These are phyloP conservation scores for Hyaloscypha variabilis DNA, from an alignment of 495 filamentous ascomycete genomes.

Conservation along the genomic window DNA sequence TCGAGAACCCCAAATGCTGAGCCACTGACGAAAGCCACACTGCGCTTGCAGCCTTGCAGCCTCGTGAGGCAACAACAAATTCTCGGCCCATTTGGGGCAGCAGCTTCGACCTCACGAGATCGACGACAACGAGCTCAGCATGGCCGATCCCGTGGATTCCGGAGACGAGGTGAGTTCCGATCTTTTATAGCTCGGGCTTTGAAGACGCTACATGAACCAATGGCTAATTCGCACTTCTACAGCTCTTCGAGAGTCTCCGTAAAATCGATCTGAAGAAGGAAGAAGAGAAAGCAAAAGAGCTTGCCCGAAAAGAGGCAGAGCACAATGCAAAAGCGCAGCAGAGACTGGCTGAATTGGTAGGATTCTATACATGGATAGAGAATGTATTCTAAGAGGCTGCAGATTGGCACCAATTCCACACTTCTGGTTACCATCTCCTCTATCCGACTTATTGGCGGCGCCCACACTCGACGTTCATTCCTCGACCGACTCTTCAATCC, in stretches of 20 bases:
- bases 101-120: neutral
- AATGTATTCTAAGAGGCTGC: constrained; percentile 1
- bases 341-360: constrained; percentile 59
- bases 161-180: constrained; percentile 51
- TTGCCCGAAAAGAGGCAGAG: constrained; percentile 62
- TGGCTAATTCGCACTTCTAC: constrained; percentile 4
- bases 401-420: constrained; percentile 81
- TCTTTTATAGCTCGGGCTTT: neutral
- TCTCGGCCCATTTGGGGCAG: neutral
- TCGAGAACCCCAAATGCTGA: neutral
- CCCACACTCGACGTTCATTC: constrained; percentile 76
- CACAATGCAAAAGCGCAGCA: constrained; percentile 69
- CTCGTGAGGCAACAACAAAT: neutral
- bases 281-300: constrained; percentile 62
- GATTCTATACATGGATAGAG: neutral
- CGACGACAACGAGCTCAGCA: constrained; percentile 10
- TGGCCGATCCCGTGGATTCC: constrained; percentile 43
- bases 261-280: constrained; percentile 61
- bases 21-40: neutral
- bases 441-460: constrained; percentile 76
- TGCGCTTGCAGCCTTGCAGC: neutral
- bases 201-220: neutral
- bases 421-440: constrained; percentile 79
- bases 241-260: constrained; percentile 77
- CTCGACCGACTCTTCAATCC: constrained; percentile 79